These are phyloP conservation scores for Alternaria sp. DNA, from an alignment of 2,329 filamentous ascomycete species.

Conservation along the genomic window DNA sequence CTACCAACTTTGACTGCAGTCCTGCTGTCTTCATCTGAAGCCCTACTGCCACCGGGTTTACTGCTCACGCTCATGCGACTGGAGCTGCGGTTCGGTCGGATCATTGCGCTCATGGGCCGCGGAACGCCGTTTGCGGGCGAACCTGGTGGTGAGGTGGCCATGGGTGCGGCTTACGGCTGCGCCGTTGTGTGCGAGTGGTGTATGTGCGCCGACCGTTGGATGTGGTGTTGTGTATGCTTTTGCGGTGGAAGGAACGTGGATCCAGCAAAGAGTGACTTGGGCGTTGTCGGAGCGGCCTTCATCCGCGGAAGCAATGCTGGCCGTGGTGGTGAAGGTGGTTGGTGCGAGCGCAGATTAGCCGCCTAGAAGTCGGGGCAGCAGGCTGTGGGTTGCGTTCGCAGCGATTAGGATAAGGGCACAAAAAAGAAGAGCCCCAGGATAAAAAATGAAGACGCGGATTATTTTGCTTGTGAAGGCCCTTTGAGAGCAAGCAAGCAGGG, in stretches of 20 bases:
- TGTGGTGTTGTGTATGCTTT: slow-evolving; percentile 16
- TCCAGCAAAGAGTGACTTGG: slow-evolving; percentile 21
- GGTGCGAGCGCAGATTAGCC: slow-evolving; percentile 5
- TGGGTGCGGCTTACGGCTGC: slow-evolving; percentile 37
- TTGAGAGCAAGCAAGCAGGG: slow-evolving; percentile 4
- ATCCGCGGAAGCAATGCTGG: slow-evolving; percentile 15
- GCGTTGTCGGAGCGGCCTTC: slow-evolving; percentile 14
- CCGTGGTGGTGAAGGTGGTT: neutral
- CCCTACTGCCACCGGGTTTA: slow-evolving; percentile 78
- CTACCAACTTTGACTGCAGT: slow-evolving; percentile 96
- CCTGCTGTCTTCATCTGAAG: slow-evolving; percentile 87
- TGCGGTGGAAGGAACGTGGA: slow-evolving; percentile 12
- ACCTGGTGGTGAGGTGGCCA: slow-evolving; percentile 49
- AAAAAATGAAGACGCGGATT: slow-evolving; percentile 17
- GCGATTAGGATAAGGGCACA: neutral
- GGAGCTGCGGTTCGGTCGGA: slow-evolving; percentile 77
- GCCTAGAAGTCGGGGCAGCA: neutral
- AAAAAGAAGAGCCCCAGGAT: slow-evolving; percentile 2
- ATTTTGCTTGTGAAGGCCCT: slow-evolving; percentile 16
- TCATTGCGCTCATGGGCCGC: slow-evolving; percentile 78
- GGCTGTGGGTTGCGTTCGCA: neutral
- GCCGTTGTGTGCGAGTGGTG: slow-evolving; percentile 23
- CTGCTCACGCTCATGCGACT: slow-evolving; percentile 91
- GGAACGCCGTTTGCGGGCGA: slow-evolving; percentile 60
- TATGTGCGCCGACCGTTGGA: slow-evolving; percentile 21